Base-by-base conservation (phyloP, 352 stramenopile species). In the Phytopythium kandeliae region DNA sequence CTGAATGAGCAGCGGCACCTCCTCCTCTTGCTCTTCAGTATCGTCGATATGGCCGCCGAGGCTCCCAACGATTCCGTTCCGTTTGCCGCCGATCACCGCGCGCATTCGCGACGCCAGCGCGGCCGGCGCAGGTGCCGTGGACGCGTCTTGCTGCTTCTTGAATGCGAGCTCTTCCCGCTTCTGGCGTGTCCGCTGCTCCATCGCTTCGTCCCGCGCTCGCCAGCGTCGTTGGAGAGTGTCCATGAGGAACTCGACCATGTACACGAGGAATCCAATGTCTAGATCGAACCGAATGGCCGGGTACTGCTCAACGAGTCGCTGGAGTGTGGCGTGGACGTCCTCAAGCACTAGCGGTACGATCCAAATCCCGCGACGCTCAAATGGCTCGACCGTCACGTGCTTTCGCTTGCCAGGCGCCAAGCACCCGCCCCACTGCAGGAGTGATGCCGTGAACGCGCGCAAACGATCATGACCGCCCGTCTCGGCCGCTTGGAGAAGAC, bases 161-260 rank as follows among this genome's bases (percentile, higher is more conserved):
- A 34, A 30, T 3, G 25, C 41, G 1, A 16, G 22, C 24, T 42
- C 47, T 28, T 53, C 47, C 24, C 35, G 31, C 22, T 44, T 25
- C 24, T 52, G 46, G 4, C 33, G 46, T 0, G 31, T 31, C 17
- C 31, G 33, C 24, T 53, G 47, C 43, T 62, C 51, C 45, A 16
- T 52, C 49, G 47, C 49, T 25, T 65, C 70, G 26, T 88, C 82
- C 1, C 73, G 37, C 25, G 58, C 37, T 31, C 60, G 65, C 83
- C 78, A 92, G 43, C 74, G 64, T 25, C 62, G 67, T 26, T 79
- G 65, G 9, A 95, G 52, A 4, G 77, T 48, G 28, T 91, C 81
- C 48, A 79, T 59, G n/a, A 95, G 42, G 51, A 81, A 94, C 55
- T 92, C 76, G 12, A 95, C 45, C 69, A 89, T 84, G n/a, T 76